Evolutionary conservation across 2,329 filamentous ascomycete species (phyloP).

Genomic region (Phaeosphaeria sp.): DNA sequence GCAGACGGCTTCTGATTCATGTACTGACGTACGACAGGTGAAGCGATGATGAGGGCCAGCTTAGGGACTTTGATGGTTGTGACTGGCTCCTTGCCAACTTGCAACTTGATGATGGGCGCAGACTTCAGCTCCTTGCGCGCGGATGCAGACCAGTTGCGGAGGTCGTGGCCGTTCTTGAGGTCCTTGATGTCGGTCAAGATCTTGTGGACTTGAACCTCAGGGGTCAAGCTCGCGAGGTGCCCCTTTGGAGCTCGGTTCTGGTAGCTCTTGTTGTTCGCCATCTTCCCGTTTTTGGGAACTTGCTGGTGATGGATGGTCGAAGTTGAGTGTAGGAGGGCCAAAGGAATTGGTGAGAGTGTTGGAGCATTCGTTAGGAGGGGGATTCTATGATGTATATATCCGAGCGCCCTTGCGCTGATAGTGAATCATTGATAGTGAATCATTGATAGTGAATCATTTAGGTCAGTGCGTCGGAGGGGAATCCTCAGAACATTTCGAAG

Average conservation of each 20-base stretch:
- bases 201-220: constrained; percentile 8
- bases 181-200: constrained; percentile 7
- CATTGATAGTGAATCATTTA: too few relatives aligned
- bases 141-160: constrained; percentile 10
- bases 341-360: too few relatives aligned
- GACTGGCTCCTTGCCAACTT: background rate
- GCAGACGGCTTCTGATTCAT: constrained; percentile 1
- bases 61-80: constrained; percentile 6
- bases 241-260: background rate
- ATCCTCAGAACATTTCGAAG: too few relatives aligned
- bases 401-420: too few relatives aligned
- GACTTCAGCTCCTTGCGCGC: constrained; percentile 7
- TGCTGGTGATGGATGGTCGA: too few relatives aligned
- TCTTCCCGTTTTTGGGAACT: background rate
- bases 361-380: too few relatives aligned
- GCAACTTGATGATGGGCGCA: constrained; percentile 3
- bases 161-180: constrained; percentile 6
- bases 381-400: too few relatives aligned
- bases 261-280: background rate
- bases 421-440: too few relatives aligned
- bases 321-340: too few relatives aligned
- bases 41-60: constrained; percentile 9
- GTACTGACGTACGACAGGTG: constrained; percentile 3
- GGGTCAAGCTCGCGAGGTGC: constrained; percentile 5
- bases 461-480: too few relatives aligned